phyloP scores from a whole-genome alignment of 2,329 filamentous ascomycete species.

The Trichoderma simmonsii region DNA sequence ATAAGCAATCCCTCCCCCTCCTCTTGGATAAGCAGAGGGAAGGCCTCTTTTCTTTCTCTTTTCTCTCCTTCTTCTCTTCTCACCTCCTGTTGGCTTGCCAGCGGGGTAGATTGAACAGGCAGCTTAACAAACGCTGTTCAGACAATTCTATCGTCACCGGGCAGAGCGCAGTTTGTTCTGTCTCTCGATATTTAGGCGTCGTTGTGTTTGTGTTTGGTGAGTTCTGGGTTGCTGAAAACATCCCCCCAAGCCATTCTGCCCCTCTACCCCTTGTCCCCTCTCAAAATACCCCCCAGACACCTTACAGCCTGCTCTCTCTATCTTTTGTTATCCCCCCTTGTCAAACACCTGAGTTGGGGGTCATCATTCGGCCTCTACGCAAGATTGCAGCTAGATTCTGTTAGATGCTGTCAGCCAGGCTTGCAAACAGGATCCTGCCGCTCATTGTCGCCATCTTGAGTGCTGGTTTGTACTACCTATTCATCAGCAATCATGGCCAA shows the following conservation, averaged over 20 bases:
- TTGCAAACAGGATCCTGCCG: neutral
- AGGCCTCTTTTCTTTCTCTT: neutral
- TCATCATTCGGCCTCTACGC: neutral
- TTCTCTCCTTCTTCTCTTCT: neutral
- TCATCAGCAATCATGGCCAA: neutral
- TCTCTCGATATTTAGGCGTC: neutral
- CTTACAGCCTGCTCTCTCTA: neutral
- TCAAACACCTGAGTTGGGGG: neutral
- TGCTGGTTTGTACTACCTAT: neutral
- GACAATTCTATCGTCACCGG: neutral
- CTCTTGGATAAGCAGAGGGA: neutral
- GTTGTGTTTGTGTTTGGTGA: slow-evolving; percentile 10
- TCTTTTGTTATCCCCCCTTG: neutral
- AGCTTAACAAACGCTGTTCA: neutral
- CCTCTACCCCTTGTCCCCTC: neutral
- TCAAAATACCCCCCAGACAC: neutral
- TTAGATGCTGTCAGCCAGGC: neutral
- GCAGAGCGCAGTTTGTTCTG: neutral
- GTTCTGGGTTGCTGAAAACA: neutral
- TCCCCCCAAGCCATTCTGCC: neutral
- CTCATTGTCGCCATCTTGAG: neutral
- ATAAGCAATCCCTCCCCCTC: slow-evolving; percentile 2
- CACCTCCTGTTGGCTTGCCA: neutral
- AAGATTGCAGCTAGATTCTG: neutral
- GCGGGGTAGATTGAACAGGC: neutral